These are phyloP conservation scores for Solanum pimpinellifolium DNA, from an alignment of 257 asterid genomes.

Conservation along the genomic window DNA sequence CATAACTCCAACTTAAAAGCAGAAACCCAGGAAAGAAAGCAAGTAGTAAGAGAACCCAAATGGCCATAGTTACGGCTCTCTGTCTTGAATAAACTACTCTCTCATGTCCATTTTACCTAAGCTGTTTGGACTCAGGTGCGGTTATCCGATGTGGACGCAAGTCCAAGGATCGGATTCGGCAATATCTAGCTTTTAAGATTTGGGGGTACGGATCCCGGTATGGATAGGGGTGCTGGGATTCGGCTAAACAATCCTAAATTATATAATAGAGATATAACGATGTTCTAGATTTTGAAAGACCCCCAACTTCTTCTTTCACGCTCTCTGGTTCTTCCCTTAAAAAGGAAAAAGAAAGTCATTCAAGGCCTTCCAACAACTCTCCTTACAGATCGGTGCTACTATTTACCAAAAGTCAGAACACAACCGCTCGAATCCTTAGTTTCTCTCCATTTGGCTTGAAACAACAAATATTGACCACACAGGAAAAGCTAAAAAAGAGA, in stretches of 20 bases:
- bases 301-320: neutral
- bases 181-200: neutral
- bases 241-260: neutral
- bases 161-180: neutral
- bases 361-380: neutral
- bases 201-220: neutral
- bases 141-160: neutral
- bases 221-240: neutral
- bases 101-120: neutral
- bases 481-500: neutral
- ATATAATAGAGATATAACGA: neutral
- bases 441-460: neutral
- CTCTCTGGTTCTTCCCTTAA: neutral
- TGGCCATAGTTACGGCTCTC: neutral
- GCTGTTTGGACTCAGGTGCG: neutral
- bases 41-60: neutral
- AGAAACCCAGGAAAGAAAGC: neutral
- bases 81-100: neutral
- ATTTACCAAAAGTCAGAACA: neutral
- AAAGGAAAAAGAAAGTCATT: neutral
- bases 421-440: neutral
- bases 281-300: neutral
- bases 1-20: neutral
- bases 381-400: neutral
- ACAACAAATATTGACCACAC: neutral